Percentiles rank a stretch among this genome's conserved stretches.
phyloP scores from a whole-genome alignment of 1,284 basidiomycete species.

The Ceratobasidium papillatum region DNA sequence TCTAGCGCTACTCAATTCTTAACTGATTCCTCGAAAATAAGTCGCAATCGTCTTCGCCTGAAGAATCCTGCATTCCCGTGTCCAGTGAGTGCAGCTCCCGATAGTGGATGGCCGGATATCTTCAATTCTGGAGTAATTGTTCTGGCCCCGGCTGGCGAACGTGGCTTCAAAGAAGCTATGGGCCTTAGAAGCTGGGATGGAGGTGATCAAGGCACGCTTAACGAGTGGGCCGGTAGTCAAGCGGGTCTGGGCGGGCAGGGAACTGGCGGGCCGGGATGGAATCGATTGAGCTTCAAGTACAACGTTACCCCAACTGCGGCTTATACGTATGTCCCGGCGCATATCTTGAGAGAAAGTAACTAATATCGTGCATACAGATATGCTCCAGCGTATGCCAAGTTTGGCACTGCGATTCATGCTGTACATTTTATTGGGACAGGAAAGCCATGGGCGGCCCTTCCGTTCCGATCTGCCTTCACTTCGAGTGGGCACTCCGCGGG shows the following conservation, averaged over 20 bases:
- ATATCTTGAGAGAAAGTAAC: constrained; percentile 44
- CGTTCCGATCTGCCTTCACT: constrained; percentile 65
- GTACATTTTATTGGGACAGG: constrained; percentile 95
- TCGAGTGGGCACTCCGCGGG: constrained; percentile 45
- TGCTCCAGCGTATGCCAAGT: constrained; percentile 93
- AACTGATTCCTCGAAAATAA: constrained; percentile 36
- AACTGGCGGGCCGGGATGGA: constrained; percentile 67
- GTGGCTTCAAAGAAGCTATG: constrained; percentile 81
- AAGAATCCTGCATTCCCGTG: constrained; percentile 49
- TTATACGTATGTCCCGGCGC: constrained; percentile 77
- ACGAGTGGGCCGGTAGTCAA: constrained; percentile 83
- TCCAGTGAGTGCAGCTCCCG: constrained; percentile 79
- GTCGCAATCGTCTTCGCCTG: constrained; percentile 38
- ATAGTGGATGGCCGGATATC: constrained; percentile 98
- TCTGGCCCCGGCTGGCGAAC: constrained; percentile 73
- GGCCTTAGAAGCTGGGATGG: constrained; percentile 91
- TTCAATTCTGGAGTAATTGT: constrained; percentile 98
- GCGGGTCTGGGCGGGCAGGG: constrained; percentile 1
- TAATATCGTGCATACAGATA: constrained; percentile 63
- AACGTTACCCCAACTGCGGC: constrained; percentile 98
- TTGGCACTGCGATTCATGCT: constrained; percentile 85
- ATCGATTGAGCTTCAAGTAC: constrained; percentile 92
- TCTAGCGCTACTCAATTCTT: background rate
- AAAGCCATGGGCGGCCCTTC: constrained; percentile 89
- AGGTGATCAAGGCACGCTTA: constrained; percentile 94